Evolutionary conservation across 1,284 basidiomycete genomes (phyloP).

Genomic region (Somion occarium): DNA sequence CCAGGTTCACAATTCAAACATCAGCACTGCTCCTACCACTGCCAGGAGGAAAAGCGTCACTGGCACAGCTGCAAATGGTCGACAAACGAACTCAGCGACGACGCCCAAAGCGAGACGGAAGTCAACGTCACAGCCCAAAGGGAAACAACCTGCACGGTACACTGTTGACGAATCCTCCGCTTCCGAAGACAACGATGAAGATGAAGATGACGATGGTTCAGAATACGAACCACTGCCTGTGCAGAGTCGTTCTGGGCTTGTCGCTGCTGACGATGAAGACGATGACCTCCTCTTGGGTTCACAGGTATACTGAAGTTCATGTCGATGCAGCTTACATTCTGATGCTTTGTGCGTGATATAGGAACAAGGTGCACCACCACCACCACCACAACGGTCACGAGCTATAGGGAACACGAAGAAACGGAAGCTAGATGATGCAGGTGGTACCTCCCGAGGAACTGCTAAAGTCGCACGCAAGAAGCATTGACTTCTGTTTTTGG

Average conservation of each 20-base stretch:
- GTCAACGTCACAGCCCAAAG: background rate
- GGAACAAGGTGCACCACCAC: background rate
- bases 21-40: background rate
- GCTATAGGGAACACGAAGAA: slow-evolving; percentile 4
- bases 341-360: background rate
- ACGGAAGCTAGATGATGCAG: slow-evolving; percentile 4
- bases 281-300: background rate
- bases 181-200: background rate
- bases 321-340: background rate
- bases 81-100: background rate
- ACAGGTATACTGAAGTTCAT: background rate
- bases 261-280: background rate
- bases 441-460: background rate
- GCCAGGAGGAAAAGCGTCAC: background rate
- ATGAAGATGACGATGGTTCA: background rate
- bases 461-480: slow-evolving; percentile 3
- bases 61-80: background rate
- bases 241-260: background rate
- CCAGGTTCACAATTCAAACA: background rate
- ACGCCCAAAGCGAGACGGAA: background rate
- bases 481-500: background rate
- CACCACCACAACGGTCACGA: no score
- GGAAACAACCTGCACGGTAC: background rate
- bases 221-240: slow-evolving; percentile 1
- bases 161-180: background rate